These are phyloP conservation scores for Trichoderma arundinaceum DNA, from an alignment of 2,329 filamentous ascomycete genomes.

Conservation along the genomic window DNA sequence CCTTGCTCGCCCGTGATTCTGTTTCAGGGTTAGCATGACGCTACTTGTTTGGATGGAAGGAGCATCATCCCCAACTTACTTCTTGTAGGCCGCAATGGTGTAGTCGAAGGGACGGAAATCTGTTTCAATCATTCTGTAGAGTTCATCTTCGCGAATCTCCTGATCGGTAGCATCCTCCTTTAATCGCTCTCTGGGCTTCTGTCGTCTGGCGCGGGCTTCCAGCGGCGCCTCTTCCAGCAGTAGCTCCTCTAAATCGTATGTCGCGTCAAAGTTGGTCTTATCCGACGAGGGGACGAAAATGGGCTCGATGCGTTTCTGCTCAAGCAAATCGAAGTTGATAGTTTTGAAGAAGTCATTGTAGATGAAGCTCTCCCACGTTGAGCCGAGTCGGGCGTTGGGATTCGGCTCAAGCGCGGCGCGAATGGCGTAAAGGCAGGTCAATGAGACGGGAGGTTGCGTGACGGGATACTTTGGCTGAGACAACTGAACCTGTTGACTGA, in stretches of 20 bases:
- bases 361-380: conserved; percentile 82
- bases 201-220: conserved; percentile 87
- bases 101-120: conserved; percentile 97
- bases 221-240: conserved; percentile 92
- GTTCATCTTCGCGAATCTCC: conserved; percentile 91
- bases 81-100: conserved; percentile 78
- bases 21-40: not conserved
- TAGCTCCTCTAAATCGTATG: conserved; percentile 94
- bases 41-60: conserved; percentile 14
- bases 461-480: conserved; percentile 88
- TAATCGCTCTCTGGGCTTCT: conserved; percentile 89
- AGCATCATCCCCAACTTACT: conserved; percentile 54
- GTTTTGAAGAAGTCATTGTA: conserved; percentile 87
- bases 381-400: conserved; percentile 80
- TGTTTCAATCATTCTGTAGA: conserved; percentile 91
- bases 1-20: conserved; percentile 46
- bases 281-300: conserved; percentile 93
- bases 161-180: conserved; percentile 94
- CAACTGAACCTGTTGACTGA: conserved; percentile 80
- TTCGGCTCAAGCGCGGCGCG: conserved; percentile 82
- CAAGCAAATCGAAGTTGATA: conserved; percentile 83
- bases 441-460: conserved; percentile 86
- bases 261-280: conserved; percentile 99
- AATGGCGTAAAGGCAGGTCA: conserved; percentile 88
- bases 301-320: conserved; percentile 86